Percentiles rank a stretch among this genome's conserved stretches.
phyloP scores from a whole-genome alignment of 2,329 filamentous ascomycete species.

The Trematosphaeria pertusa region DNA sequence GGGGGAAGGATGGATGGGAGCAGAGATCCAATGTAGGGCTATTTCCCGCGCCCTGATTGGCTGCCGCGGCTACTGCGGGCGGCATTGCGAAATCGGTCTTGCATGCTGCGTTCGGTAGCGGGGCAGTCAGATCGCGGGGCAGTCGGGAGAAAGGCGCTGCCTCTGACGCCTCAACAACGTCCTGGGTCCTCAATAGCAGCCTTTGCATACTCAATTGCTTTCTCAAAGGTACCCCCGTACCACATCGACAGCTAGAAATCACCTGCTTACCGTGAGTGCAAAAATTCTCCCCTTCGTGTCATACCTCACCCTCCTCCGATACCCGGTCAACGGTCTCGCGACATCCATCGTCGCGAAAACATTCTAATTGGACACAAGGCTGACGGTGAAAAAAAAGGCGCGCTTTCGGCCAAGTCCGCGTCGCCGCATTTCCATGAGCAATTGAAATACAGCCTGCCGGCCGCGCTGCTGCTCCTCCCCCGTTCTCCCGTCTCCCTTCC shows the following conservation, averaged over 20 bases:
- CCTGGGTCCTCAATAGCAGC: background rate
- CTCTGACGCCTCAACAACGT: background rate
- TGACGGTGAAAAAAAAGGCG: constrained; percentile 8
- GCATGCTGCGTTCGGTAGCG: background rate
- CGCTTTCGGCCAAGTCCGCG: constrained; percentile 16
- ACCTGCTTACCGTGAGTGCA: background rate
- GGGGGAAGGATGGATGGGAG: no score
- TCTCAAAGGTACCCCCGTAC: background rate
- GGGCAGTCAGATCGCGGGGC: no score
- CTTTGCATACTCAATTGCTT: background rate
- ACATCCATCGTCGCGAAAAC: constrained; percentile 19
- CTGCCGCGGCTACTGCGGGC: background rate
- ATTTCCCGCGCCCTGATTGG: background rate
- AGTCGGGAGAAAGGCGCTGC: background rate
- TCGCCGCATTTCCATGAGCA: constrained; percentile 10
- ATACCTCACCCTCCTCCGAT: constrained; percentile 15
- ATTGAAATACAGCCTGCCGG: constrained; percentile 10
- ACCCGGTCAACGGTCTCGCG: constrained; percentile 10
- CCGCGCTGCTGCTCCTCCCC: constrained; percentile 16
- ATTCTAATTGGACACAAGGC: constrained; percentile 28
- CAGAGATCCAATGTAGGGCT: no score
- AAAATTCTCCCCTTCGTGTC: no score
- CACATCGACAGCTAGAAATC: background rate
- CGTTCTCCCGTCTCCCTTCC: no score
- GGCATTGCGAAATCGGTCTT: background rate